These are phyloP conservation scores for Lentinula boryana DNA, from an alignment of 768 basidiomycete species.

Conservation along the genomic window DNA sequence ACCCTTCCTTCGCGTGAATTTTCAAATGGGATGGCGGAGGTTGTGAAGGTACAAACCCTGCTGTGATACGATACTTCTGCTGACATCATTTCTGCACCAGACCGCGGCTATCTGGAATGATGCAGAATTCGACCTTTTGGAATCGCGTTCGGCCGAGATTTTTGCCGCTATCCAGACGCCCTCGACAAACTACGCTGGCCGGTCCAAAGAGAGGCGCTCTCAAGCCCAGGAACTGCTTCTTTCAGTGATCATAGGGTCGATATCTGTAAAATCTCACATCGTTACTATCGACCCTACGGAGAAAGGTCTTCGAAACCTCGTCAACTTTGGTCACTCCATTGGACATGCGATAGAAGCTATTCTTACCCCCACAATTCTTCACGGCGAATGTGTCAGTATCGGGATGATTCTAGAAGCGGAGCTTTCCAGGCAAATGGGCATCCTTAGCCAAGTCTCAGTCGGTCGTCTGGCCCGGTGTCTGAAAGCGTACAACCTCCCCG, in stretches of 20 bases:
- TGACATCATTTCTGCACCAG: conserved; percentile 31
- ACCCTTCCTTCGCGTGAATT: conserved; percentile 90
- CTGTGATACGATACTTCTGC: not conserved
- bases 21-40: conserved; percentile 98
- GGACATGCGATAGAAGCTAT: conserved; percentile 98
- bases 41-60: conserved; percentile 68
- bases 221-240: conserved; percentile 79
- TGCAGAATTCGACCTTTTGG: conserved; percentile 80
- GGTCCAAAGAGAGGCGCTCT: conserved; percentile 61
- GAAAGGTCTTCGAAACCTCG: conserved; percentile 93
- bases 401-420: conserved; percentile 98
- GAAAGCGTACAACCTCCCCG: conserved; percentile 87
- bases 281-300: conserved; percentile 97
- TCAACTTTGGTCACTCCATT: conserved; percentile 98
- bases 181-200: conserved; percentile 50
- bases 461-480: conserved; percentile 85
- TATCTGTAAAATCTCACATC: conserved; percentile 94
- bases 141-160: conserved; percentile 80
- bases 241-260: conserved; percentile 87
- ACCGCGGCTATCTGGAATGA: conserved; percentile 99
- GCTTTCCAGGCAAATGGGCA: conserved; percentile 81
- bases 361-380: conserved; percentile 77
- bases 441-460: conserved; percentile 86
- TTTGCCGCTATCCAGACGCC: conserved; percentile 78
- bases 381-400: conserved; percentile 93